A percentile compares a stretch with the other conserved stretches of the same genome.
These are phyloP conservation scores for Fragaria ananassa DNA, from an alignment of 306 rosid species.

Conservation along the genomic window DNA sequence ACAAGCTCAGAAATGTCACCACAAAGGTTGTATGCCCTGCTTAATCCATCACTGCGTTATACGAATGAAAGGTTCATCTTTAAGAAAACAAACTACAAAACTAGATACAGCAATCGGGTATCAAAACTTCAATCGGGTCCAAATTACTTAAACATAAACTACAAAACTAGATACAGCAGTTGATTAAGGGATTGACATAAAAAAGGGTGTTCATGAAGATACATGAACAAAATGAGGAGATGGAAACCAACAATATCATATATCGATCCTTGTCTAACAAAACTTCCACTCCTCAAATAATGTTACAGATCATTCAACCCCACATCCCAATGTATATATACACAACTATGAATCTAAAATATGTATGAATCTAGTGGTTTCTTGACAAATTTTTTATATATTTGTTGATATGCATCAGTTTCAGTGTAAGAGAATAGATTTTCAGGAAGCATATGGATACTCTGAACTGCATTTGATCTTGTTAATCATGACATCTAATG, in stretches of 20 bases:
- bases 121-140: not conserved
- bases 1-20: no score
- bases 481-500: no score
- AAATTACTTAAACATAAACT: not conserved
- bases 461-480: conserved; percentile 40
- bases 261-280: conserved; percentile 6
- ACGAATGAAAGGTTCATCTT: no score
- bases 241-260: conserved; percentile 1
- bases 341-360: conserved; percentile 11
- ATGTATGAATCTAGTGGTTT: conserved; percentile 1
- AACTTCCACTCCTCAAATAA: conserved; percentile 43
- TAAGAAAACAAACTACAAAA: no score
- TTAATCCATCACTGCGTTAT: no score
- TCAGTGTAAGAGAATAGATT: conserved; percentile 43
- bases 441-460: conserved; percentile 41
- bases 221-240: not conserved
- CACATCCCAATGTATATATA: conserved; percentile 22
- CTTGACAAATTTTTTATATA: not conserved
- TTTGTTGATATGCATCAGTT: conserved; percentile 30
- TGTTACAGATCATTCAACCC: conserved; percentile 24
- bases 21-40: no score
- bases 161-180: not conserved
- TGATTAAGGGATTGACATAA: not conserved
- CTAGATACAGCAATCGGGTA: no score
- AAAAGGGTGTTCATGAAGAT: not conserved